Base-by-base conservation (phyloP, 192 early-diverging fungal species). In the Geranomyces michiganensis region DNA sequence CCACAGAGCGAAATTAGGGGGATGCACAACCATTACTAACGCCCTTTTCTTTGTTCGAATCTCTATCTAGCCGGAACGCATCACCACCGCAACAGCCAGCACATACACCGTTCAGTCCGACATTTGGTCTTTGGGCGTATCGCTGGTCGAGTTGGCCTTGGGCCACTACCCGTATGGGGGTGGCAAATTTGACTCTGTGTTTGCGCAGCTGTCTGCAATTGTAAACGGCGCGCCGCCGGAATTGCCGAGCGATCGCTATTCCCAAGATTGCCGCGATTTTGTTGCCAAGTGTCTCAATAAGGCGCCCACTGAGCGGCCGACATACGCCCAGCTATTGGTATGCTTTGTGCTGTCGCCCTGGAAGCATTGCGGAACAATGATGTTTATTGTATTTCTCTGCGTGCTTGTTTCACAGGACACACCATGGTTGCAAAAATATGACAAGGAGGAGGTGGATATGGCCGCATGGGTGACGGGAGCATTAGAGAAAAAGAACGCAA, bases 111-210 rank as follows among this genome's bases (percentile, higher is more conserved):
- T 94, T 2, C 86, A 91, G 36, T 95, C 94, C 7, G 96, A 98
- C 74, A 90, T 98, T 14, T 98, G 96, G 96, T 92, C 91, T 8
- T 83, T 98, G 24, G 96, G 96, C 12, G 74, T 98, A 21, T 89
- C 93, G 13, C 81, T 95, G 69, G 80, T 98, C 33, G 96, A 98
- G 78, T 84, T 90, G 55, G 93, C 89, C 27, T 85, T 80, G 15
- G 94, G 93, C 29, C 82, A 85, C 69, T 98, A 93, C 76, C 90
- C 92, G 60, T 98, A 93, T 75, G 87, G 88, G 27, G 81, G 74
- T 30, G 76, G 84, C 30, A 82, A 84, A 51, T 89, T 82, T 55
- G 86, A 89, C 53, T 90, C 87, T 45, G 85, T 96, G 62, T 94
- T 95, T 86, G 94, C 90, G 6, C 93, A 96, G 64, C 74, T 97